Conservation (phyloP, 305 asterid genomes). For the Plantago coronopus region DNA sequence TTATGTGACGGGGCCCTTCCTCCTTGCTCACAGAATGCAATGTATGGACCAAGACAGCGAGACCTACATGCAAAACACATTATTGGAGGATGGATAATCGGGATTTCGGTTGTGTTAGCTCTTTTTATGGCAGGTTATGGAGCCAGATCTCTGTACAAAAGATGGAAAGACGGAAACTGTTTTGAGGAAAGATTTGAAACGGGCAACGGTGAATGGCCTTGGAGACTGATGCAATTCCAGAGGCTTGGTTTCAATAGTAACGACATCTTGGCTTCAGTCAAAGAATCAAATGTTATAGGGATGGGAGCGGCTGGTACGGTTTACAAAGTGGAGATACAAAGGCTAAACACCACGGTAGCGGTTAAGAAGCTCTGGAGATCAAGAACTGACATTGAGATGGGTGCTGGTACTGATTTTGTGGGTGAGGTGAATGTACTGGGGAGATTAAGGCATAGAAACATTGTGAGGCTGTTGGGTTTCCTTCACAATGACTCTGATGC, state of each 20-base stretch:
- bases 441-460: constrained; percentile 70
- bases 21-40: constrained; percentile 49
- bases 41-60: constrained; percentile 28
- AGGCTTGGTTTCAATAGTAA: constrained; percentile 60
- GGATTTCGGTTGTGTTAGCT: constrained; percentile 45
- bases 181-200: constrained; percentile 52
- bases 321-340: constrained; percentile 63
- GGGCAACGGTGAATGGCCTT: constrained; percentile 65
- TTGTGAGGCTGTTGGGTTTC: constrained; percentile 73
- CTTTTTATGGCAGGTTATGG: constrained; percentile 43
- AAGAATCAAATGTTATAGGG: constrained; percentile 73
- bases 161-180: constrained; percentile 60
- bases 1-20: constrained; percentile 77
- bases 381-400: constrained; percentile 54
- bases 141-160: constrained; percentile 39
- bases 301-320: constrained; percentile 87
- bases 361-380: constrained; percentile 83
- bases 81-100: constrained; percentile 61
- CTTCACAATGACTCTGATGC: constrained; percentile 71
- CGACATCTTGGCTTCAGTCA: constrained; percentile 59
- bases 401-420: constrained; percentile 55
- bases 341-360: constrained; percentile 54
- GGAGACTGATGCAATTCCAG: constrained; percentile 90
- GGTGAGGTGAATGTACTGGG: constrained; percentile 77
- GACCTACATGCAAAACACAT: constrained; percentile 46